Percentiles rank a stretch among this genome's conserved stretches.
Conservation (phyloP, 495 filamentous ascomycete genomes). For the Glonium stellatum region DNA sequence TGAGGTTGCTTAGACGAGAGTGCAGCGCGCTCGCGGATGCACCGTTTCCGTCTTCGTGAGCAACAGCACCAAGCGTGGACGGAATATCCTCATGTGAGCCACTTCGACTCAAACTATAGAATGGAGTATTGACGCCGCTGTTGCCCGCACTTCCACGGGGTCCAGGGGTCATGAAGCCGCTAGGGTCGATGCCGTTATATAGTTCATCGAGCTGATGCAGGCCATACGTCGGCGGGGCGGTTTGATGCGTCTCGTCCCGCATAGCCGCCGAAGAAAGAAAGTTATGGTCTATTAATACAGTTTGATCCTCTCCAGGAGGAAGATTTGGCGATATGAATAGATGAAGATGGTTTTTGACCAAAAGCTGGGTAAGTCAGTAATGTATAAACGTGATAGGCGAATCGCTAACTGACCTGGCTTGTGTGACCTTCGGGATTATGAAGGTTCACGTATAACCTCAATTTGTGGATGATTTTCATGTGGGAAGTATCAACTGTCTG, state of each 20-base stretch:
- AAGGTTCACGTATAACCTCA: conserved; percentile 77
- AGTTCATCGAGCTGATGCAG: conserved; percentile 81
- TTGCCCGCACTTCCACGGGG: conserved; percentile 29
- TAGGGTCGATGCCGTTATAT: conserved; percentile 75
- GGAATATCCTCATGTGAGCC: conserved; percentile 74
- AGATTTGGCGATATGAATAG: conserved; percentile 93
- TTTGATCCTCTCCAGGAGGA: conserved; percentile 72
- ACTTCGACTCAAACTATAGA: conserved; percentile 64
- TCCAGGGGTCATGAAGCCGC: conserved; percentile 65
- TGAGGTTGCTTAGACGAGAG: conserved; percentile 32
- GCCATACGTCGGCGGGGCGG: conserved; percentile 82
- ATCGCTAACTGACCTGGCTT: conserved; percentile 49
- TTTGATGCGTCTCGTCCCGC: conserved; percentile 32
- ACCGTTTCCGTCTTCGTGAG: conserved; percentile 30
- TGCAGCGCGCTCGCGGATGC: conserved; percentile 31
- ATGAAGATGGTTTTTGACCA: conserved; percentile 78
- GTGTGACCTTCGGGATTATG: conserved; percentile 91
- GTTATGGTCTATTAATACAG: conserved; percentile 48
- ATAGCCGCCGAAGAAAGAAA: conserved; percentile 36
- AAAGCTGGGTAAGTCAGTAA: conserved; percentile 35
- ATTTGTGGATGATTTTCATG: conserved; percentile 81
- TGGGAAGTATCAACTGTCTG: conserved; percentile 77
- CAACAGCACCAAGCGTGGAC: conserved; percentile 49
- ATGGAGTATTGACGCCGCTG: conserved; percentile 71
- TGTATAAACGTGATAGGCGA: neutral